These are phyloP conservation scores for Boletellus ananas DNA, from an alignment of 768 basidiomycete genomes.

Conservation along the genomic window DNA sequence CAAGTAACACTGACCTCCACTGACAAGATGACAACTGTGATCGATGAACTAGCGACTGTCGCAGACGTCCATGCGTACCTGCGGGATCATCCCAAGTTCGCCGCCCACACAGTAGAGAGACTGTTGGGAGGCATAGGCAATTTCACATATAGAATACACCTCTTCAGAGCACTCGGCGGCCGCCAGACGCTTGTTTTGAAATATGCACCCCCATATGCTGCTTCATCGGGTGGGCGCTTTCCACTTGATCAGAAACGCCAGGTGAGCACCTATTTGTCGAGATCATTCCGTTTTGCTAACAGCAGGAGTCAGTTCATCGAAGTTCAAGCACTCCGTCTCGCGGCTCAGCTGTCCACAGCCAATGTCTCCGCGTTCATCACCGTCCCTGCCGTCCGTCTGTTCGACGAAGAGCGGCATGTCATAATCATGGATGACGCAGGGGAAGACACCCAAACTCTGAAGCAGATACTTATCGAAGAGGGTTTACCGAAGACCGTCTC, in stretches of 20 bases:
- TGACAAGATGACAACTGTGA: conserved; percentile 14
- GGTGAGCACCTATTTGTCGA: conserved; percentile 32
- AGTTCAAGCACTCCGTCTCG: conserved; percentile 47
- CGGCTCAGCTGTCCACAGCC: conserved; percentile 30
- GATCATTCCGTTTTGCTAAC: conserved; percentile 3
- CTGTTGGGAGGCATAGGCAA: conserved; percentile 55
- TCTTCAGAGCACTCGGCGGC: conserved; percentile 40
- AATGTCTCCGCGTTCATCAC: conserved; percentile 38
- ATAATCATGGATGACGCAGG: conserved; percentile 67
- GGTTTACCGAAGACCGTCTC: conserved; percentile 29
- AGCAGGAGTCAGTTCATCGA: conserved; percentile 39
- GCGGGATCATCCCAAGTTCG: conserved; percentile 41
- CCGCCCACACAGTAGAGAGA: conserved; percentile 34
- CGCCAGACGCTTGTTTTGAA: conserved; percentile 52
- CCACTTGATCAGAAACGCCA: conserved; percentile 49
- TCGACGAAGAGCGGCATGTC: conserved; percentile 46
- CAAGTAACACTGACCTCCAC: not conserved
- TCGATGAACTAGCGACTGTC: conserved; percentile 27
- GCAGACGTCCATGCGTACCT: conserved; percentile 43
- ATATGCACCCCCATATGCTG: conserved; percentile 48
- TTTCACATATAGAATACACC: conserved; percentile 53
- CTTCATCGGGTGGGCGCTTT: conserved; percentile 17
- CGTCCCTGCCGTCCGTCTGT: conserved; percentile 46
- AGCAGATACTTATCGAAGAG: conserved; percentile 38
- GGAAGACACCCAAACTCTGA: conserved; percentile 33